Conservation (phyloP, 495 filamentous ascomycete genomes). For the Aspergillus cavernicola region DNA sequence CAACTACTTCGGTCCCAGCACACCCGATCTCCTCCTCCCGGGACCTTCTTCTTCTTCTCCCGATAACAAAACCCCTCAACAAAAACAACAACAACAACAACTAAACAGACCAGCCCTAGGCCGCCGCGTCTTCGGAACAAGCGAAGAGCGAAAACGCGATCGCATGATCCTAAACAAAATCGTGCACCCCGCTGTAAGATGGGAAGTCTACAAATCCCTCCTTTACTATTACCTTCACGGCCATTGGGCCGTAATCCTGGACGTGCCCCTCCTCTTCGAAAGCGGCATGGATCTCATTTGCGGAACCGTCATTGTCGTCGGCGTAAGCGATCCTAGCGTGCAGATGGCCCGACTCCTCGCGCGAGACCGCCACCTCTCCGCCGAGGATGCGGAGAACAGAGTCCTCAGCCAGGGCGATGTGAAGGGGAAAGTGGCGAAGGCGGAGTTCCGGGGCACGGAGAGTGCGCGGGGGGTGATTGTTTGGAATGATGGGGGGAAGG, state of each 20-base stretch:
- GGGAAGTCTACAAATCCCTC: slow-evolving; percentile 68
- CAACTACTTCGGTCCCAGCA: slow-evolving; percentile 69
- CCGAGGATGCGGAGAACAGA: slow-evolving; percentile 76
- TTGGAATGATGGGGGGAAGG: slow-evolving; percentile 76
- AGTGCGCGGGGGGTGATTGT: slow-evolving; percentile 66
- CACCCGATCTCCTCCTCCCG: slow-evolving; percentile 77
- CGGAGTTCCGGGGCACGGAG: slow-evolving; percentile 56
- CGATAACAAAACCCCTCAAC: too few relatives aligned
- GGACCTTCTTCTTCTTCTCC: too few relatives aligned
- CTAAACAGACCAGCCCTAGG: slow-evolving; percentile 86
- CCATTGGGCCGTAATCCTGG: slow-evolving; percentile 83
- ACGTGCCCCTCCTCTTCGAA: slow-evolving; percentile 91
- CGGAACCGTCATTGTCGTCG: slow-evolving; percentile 80
- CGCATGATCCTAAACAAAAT: slow-evolving; percentile 78
- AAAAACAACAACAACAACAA: slow-evolving; percentile 39
- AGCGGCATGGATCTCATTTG: slow-evolving; percentile 75
- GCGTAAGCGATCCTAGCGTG: slow-evolving; percentile 64
- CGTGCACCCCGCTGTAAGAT: slow-evolving; percentile 80
- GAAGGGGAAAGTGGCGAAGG: slow-evolving; percentile 70
- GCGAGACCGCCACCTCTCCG: slow-evolving; percentile 66
- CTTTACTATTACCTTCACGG: slow-evolving; percentile 64
- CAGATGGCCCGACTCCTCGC: slow-evolving; percentile 75
- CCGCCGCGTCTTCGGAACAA: slow-evolving; percentile 75
- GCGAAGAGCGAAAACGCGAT: slow-evolving; percentile 59
- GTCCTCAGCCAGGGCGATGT: slow-evolving; percentile 83